Evolutionary conservation across 2,329 filamentous ascomycete species (phyloP).

Genomic region (Botrytis galanthina): DNA sequence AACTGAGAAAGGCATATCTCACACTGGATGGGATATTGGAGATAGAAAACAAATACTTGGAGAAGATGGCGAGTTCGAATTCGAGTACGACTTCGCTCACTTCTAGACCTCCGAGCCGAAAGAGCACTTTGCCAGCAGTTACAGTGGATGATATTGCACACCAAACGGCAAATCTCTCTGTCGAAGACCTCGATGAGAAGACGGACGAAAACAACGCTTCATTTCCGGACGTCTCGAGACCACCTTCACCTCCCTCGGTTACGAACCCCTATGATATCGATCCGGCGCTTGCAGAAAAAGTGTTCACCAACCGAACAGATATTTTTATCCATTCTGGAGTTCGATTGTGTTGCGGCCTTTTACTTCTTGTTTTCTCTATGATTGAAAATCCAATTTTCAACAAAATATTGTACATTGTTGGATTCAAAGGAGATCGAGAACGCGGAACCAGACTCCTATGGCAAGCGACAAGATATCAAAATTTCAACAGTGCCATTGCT

Average conservation of each 20-base stretch:
- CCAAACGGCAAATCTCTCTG: neutral
- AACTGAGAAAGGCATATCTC: slow-evolving; percentile 82
- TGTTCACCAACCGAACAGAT: slow-evolving; percentile 75
- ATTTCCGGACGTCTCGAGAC: slow-evolving; percentile 10
- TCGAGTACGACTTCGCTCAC: slow-evolving; percentile 24
- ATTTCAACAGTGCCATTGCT: slow-evolving; percentile 89
- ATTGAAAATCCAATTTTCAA: slow-evolving; percentile 81
- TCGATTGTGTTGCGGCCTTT: slow-evolving; percentile 84
- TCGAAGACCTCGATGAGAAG: slow-evolving; percentile 7
- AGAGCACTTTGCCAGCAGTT: neutral
- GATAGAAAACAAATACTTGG: slow-evolving; percentile 61
- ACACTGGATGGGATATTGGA: slow-evolving; percentile 77
- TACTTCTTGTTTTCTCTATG: slow-evolving; percentile 86
- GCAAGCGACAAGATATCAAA: slow-evolving; percentile 80
- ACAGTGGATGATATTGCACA: slow-evolving; percentile 12
- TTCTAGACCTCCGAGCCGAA: slow-evolving; percentile 13
- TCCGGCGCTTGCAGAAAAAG: slow-evolving; percentile 50
- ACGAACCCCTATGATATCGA: slow-evolving; percentile 31
- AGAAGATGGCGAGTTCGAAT: slow-evolving; percentile 32
- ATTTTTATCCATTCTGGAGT: slow-evolving; percentile 85
- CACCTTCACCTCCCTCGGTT: slow-evolving; percentile 18
- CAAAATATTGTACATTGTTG: slow-evolving; percentile 82
- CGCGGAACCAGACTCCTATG: slow-evolving; percentile 83
- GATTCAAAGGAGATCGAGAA: slow-evolving; percentile 85
- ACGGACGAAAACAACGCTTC: neutral